Conservation (phyloP, 108 stramenopile genomes). For the Cyclostephanos invisitatus region DNA sequence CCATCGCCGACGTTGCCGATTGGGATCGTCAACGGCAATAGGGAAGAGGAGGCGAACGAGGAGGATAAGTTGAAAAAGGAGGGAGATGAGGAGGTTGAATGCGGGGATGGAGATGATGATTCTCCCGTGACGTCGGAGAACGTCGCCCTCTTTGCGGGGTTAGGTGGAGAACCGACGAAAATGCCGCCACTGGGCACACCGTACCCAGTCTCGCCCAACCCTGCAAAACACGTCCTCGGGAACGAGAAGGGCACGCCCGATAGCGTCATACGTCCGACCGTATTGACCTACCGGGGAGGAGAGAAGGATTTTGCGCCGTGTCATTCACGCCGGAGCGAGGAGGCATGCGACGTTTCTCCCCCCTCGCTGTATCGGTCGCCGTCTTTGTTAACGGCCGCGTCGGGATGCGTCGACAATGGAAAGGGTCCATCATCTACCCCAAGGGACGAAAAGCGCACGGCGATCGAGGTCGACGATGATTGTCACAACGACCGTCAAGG, state of each 20-base stretch:
- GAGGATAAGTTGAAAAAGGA: no score
- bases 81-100: neutral
- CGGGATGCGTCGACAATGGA: no score
- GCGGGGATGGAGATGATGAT: no score
- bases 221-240: conserved; percentile 30
- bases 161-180: neutral
- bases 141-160: neutral
- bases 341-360: no score
- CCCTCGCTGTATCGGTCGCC: no score
- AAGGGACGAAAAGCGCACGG: neutral
- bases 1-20: conserved; percentile 16
- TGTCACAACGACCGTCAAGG: no score
- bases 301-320: neutral
- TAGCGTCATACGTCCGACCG: conserved; percentile 41
- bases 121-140: no score
- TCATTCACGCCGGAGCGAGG: neutral
- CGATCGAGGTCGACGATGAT: no score
- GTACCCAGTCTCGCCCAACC: conserved; percentile 28
- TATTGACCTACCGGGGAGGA: conserved; percentile 18
- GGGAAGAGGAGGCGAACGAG: neutral
- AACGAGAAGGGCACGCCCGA: conserved; percentile 29
- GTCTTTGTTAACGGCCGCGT: no score
- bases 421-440: neutral
- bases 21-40: neutral
- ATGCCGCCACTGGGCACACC: conserved; percentile 17